These are phyloP conservation scores for Monocercomonoides exilis DNA, from an alignment of 78 protist species.

Conservation along the genomic window DNA sequence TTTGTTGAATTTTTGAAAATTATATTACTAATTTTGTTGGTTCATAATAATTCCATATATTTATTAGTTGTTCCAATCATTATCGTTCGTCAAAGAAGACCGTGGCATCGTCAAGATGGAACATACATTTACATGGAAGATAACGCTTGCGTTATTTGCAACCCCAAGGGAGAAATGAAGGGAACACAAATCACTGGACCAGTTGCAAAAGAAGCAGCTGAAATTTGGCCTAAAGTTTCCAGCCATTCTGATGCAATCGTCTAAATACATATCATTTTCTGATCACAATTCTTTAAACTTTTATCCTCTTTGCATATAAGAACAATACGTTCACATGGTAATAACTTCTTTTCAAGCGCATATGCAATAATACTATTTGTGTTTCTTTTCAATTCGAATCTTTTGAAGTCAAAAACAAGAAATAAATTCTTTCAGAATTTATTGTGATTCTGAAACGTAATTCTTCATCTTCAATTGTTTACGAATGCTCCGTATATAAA, in stretches of 20 bases:
- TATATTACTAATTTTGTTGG: neutral
- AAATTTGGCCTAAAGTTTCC: constrained; percentile 95
- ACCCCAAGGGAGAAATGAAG: constrained; percentile 97
- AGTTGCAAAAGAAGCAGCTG: constrained; percentile 97
- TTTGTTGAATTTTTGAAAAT: neutral
- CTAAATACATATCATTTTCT: no score
- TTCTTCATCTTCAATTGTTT: no score
- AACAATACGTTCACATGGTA: no score
- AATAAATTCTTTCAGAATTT: no score
- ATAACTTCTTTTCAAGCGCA: no score
- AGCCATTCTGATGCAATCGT: constrained; percentile 15
- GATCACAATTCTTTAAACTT: no score
- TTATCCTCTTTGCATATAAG: no score
- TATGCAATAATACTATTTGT: no score
- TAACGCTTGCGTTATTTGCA: constrained; percentile 97
- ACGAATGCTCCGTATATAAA: no score
- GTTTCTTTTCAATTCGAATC: no score
- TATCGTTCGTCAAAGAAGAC: constrained; percentile 92
- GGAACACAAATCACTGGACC: constrained; percentile 92
- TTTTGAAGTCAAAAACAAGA: no score
- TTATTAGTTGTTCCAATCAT: constrained; percentile 75
- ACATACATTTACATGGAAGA: constrained; percentile 90
- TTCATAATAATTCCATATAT: neutral
- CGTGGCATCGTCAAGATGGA: constrained; percentile 90
- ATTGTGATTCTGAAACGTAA: no score